Percentiles rank a stretch among this genome's conserved stretches.
These are phyloP conservation scores for Entoloma clypeatum DNA, from an alignment of 1,284 basidiomycete species.

Conservation along the genomic window DNA sequence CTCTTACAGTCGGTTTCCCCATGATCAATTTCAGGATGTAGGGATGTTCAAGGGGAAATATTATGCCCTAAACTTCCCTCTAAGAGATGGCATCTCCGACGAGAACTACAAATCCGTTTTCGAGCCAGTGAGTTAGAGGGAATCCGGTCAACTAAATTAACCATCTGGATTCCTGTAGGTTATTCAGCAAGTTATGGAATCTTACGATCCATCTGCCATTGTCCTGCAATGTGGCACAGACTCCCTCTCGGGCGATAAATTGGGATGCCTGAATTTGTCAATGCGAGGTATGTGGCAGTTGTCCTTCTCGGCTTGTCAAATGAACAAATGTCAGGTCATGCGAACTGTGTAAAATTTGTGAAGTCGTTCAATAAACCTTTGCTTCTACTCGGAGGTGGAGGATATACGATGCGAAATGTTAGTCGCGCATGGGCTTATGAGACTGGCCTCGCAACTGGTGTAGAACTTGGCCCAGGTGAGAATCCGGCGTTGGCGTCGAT, in stretches of 20 bases:
- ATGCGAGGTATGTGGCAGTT: constrained; percentile 70
- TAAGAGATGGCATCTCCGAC: constrained; percentile 95
- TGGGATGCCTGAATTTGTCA: constrained; percentile 95
- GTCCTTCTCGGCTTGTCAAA: not conserved
- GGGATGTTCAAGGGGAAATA: constrained; percentile 92
- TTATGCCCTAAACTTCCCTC: constrained; percentile 92
- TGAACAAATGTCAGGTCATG: constrained; percentile 66
- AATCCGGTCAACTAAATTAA: not conserved
- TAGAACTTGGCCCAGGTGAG: constrained; percentile 83
- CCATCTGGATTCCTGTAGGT: constrained; percentile 58
- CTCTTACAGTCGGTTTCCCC: constrained; percentile 2
- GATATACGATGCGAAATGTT: constrained; percentile 98
- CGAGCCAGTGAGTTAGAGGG: constrained; percentile 69
- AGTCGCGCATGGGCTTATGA: constrained; percentile 98
- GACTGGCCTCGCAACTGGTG: constrained; percentile 94
- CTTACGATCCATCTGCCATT: constrained; percentile 93
- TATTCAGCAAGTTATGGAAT: constrained; percentile 92
- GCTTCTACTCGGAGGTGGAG: constrained; percentile 92
- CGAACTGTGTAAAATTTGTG: constrained; percentile 96
- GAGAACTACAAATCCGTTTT: constrained; percentile 96
- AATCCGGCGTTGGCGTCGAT: constrained; percentile 2
- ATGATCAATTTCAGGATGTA: constrained; percentile 58
- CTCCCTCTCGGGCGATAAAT: constrained; percentile 93
- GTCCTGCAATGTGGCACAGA: constrained; percentile 99
- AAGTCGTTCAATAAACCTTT: constrained; percentile 95